These are phyloP conservation scores for Melanomma pulvis-pyrius DNA, from an alignment of 495 filamentous ascomycete species.

Conservation along the genomic window DNA sequence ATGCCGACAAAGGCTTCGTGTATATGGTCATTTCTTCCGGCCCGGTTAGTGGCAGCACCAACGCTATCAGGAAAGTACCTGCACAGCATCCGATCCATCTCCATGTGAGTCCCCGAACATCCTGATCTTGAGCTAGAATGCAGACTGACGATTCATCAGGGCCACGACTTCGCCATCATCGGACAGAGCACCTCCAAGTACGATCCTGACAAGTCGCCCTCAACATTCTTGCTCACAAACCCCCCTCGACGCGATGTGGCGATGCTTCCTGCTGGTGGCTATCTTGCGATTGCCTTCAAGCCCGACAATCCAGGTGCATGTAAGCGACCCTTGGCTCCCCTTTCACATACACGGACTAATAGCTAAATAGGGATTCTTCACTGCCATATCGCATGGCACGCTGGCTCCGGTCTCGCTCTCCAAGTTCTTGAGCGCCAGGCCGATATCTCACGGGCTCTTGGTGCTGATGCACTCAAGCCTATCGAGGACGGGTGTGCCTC, in stretches of 20 bases:
- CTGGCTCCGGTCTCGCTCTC: slow-evolving; percentile 32
- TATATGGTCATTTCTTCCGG: slow-evolving; percentile 34
- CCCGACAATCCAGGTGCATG: slow-evolving; percentile 43
- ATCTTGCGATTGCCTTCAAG: slow-evolving; percentile 42
- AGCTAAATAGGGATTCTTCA: too few species aligned
- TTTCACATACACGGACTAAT: too few species aligned
- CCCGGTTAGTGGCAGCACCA: background rate
- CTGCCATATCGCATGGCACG: slow-evolving; percentile 46
- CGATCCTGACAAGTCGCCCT: slow-evolving; percentile 15
- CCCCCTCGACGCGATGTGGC: slow-evolving; percentile 41
- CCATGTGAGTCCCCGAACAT: slow-evolving; percentile 40
- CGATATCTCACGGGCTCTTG: slow-evolving; percentile 23
- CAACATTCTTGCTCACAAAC: slow-evolving; percentile 33
- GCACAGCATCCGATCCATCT: slow-evolving; percentile 39
- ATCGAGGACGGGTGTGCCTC: slow-evolving; percentile 14
- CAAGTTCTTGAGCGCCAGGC: slow-evolving; percentile 32
- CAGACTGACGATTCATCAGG: background rate
- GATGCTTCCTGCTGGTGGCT: slow-evolving; percentile 39
- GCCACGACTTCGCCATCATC: slow-evolving; percentile 45
- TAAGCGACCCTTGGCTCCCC: too few species aligned
- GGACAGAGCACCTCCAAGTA: slow-evolving; percentile 19
- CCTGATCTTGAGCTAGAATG: background rate
- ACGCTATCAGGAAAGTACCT: background rate
- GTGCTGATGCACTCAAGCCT: background rate
- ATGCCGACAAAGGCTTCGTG: slow-evolving; percentile 25